A percentile compares a stretch with the other conserved stretches of the same genome.
phyloP scores from a whole-genome alignment of 2,329 filamentous ascomycete species.

The Monosporascus sp. region DNA sequence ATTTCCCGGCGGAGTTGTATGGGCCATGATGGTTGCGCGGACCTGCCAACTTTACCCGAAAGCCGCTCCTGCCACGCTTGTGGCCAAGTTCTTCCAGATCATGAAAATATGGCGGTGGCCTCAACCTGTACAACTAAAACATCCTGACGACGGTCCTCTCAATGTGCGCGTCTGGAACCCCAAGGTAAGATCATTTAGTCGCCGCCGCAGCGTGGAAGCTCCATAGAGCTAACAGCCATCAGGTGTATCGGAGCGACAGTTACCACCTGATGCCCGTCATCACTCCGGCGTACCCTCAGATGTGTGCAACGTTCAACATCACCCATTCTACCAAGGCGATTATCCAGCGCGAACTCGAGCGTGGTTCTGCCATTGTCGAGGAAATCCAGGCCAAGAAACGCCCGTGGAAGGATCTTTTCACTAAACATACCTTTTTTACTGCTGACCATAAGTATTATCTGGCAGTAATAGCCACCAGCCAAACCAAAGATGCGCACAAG shows the following conservation, averaged over 20 bases:
- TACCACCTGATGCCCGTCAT: constrained; percentile 97
- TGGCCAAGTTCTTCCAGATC: constrained; percentile 91
- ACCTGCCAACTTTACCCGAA: constrained; percentile 96
- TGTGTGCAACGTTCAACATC: constrained; percentile 96
- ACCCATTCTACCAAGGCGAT: constrained; percentile 79
- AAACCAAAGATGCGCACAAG: constrained; percentile 76
- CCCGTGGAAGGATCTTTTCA: constrained; percentile 83
- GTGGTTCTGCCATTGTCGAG: constrained; percentile 71
- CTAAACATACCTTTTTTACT: constrained; percentile 90
- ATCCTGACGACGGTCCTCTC: constrained; percentile 75
- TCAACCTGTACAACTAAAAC: constrained; percentile 83
- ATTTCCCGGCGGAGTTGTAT: constrained; percentile 93
- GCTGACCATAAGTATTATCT: constrained; percentile 93
- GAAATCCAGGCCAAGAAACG: constrained; percentile 73
- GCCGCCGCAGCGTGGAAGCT: background rate
- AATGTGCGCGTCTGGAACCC: constrained; percentile 93
- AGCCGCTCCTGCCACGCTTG: constrained; percentile 80
- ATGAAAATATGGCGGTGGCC: constrained; percentile 93
- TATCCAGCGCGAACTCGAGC: constrained; percentile 76
- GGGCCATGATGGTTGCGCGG: constrained; percentile 94
- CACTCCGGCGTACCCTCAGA: constrained; percentile 93
- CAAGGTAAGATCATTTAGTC: constrained; percentile 47
- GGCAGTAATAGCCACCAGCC: constrained; percentile 77
- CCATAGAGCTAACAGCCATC: constrained; percentile 19
- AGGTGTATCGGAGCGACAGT: constrained; percentile 74